Base-by-base conservation (phyloP, 1,284 basidiomycete genomes). In the Paramarasmius palmivorus region DNA sequence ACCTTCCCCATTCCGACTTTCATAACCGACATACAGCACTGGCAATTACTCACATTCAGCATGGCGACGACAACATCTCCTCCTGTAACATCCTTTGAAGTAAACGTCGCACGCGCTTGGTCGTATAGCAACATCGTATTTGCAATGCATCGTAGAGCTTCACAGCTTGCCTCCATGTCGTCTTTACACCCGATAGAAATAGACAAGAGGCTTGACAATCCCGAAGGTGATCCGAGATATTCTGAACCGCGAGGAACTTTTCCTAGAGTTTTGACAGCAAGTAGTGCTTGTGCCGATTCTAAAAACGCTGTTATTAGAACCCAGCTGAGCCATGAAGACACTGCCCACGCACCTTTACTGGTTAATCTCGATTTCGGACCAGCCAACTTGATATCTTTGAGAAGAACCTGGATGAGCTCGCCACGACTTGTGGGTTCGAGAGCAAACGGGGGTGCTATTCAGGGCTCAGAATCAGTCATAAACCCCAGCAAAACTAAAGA, bases 231-330 rank as follows among this genome's bases (percentile, higher is more conserved):
- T 9, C 83, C 78, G 22, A 95, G 76, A 40, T 84, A 73, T 51
- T 77, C 71, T 8, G 92, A 92, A 12, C 88, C 90, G 4, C 82
- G 72, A 0, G 82, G 83, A 53, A 86, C 81, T 62, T 88, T 85
- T 19, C 88, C 90, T 2, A 95, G 76, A 2, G 79, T 82, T 70
- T 95, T 94, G 57, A 94, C 66, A 0, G 89, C 84, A 34, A 82
- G 73, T 1, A 95, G 72, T 15, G 89, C 90, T 25, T 73, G 76
- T 1, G 79, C 71, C 34, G 80, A 77, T 65, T 90, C 90, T 83
- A 55, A 59, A 29, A n/a, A 22, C 39, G 41, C 41, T 32, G 44
- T 36, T 47, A 57, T 53, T 50, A 49, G 15, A 26, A 48, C 17
- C 7, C 22, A 36, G 59, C 59, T 66, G 17, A 57, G 56, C 34